These are phyloP conservation scores for Tuctoria greenei DNA, from an alignment of 176 grass and related monocot species.

Conservation along the genomic window DNA sequence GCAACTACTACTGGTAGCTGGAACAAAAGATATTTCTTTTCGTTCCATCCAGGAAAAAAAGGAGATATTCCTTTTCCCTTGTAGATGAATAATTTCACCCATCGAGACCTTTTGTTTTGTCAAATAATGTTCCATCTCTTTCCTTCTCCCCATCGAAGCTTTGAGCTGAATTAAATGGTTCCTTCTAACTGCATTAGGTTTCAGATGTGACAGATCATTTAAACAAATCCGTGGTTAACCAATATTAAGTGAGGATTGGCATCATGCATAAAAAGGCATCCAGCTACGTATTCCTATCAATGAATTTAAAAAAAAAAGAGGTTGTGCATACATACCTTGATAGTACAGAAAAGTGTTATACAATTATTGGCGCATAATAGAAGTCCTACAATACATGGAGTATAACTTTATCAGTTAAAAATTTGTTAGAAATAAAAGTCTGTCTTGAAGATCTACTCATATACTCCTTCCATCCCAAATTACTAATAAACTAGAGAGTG, in stretches of 20 bases:
- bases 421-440: no score
- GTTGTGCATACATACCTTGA: not conserved
- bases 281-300: not conserved
- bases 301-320: not conserved
- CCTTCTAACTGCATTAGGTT: constrained; percentile 42
- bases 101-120: constrained; percentile 26
- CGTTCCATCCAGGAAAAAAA: no score
- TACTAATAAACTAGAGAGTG: no score
- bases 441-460: not conserved
- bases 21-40: constrained; percentile 33
- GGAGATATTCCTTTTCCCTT: no score
- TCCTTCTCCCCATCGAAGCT: not conserved
- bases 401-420: no score
- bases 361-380: no score
- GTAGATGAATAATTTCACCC: constrained; percentile 8
- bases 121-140: constrained; percentile 38
- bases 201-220: constrained; percentile 32
- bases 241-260: constrained; percentile 14
- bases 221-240: not conserved
- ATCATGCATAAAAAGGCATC: not conserved
- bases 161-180: constrained; percentile 8
- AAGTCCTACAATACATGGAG: no score
- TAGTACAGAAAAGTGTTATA: no score
- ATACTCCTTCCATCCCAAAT: no score
- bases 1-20: constrained; percentile 3